These are phyloP conservation scores for Nicotiana tabacum DNA, from an alignment of 257 asterid species.

Conservation along the genomic window DNA sequence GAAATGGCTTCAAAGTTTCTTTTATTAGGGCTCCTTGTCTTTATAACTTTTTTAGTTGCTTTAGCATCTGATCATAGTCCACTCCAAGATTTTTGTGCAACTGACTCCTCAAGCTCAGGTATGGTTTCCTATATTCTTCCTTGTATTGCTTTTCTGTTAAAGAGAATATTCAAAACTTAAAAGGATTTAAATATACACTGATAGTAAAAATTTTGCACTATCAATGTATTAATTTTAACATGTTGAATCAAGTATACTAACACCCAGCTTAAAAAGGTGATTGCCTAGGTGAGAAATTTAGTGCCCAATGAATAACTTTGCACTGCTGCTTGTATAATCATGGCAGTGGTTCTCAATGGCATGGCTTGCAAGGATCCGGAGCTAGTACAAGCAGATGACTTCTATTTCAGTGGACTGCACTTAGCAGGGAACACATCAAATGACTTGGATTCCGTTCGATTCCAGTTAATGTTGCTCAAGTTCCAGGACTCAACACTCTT, in stretches of 20 bases:
- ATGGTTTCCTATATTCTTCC: no score
- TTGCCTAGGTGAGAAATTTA: no score
- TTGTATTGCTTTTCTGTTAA: no score
- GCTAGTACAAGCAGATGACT: slow-evolving; percentile 21
- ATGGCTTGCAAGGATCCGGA: slow-evolving; percentile 33
- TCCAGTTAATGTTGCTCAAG: slow-evolving; percentile 24
- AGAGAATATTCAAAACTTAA: no score
- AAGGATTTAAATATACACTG: no score
- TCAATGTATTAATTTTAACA: no score
- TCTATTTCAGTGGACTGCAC: slow-evolving; percentile 35
- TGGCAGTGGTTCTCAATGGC: slow-evolving; percentile 30
- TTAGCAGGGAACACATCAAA: slow-evolving; percentile 25
- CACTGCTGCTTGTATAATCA: neutral
- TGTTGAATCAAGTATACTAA: no score
- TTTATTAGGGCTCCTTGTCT: slow-evolving; percentile 1
- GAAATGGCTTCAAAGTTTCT: slow-evolving; percentile 25
- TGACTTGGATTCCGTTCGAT: slow-evolving; percentile 32
- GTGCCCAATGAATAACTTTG: no score
- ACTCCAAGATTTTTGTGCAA: slow-evolving; percentile 48
- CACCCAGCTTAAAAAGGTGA: no score
- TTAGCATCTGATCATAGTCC: slow-evolving; percentile 44
- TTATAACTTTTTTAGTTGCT: slow-evolving; percentile 18
- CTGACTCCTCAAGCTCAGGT: slow-evolving; percentile 27
- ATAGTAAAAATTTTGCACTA: no score
- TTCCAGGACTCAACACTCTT: slow-evolving; percentile 46